Conservation (phyloP, 2,329 filamentous ascomycete genomes). For the Bimuria novae-zelandiae region DNA sequence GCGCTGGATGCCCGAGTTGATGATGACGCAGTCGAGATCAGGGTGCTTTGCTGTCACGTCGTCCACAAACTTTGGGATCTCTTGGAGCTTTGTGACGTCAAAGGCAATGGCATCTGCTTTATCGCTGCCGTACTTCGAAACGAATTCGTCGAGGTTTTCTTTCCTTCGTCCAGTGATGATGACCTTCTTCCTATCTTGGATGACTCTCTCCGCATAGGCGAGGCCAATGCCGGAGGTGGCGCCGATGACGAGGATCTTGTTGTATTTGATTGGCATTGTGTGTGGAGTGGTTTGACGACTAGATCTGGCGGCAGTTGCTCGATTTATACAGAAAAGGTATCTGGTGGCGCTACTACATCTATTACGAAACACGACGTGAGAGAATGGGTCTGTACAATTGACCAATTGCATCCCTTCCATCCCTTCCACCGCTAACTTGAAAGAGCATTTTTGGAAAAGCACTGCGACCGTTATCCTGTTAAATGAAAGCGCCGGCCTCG, state of each 20-base stretch:
- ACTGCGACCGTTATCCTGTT: background rate
- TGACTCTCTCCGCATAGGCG: constrained; percentile 55
- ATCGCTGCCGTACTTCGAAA: constrained; percentile 52
- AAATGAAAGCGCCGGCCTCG: background rate
- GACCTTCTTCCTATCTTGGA: constrained; percentile 53
- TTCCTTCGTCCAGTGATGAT: constrained; percentile 57
- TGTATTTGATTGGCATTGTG: constrained; percentile 54
- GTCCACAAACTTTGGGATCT: constrained; percentile 52
- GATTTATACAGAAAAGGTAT: constrained; percentile 1
- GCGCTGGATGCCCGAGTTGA: constrained; percentile 60
- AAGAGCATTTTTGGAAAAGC: background rate
- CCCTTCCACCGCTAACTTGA: background rate
- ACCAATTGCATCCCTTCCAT: background rate
- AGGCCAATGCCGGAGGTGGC: constrained; percentile 58
- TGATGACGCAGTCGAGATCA: constrained; percentile 57
- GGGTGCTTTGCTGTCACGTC: constrained; percentile 52
- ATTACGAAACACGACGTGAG: constrained; percentile 17
- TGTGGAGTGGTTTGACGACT: background rate
- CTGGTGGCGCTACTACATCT: constrained; percentile 9
- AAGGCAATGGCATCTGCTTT: constrained; percentile 53
- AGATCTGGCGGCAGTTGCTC: background rate
- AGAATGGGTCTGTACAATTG: background rate
- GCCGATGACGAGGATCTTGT: constrained; percentile 60
- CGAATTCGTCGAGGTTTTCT: constrained; percentile 56
- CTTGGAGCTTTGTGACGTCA: constrained; percentile 56